These are phyloP conservation scores for Ocimum tenuiflorum DNA, from an alignment of 257 asterid species.

Conservation along the genomic window DNA sequence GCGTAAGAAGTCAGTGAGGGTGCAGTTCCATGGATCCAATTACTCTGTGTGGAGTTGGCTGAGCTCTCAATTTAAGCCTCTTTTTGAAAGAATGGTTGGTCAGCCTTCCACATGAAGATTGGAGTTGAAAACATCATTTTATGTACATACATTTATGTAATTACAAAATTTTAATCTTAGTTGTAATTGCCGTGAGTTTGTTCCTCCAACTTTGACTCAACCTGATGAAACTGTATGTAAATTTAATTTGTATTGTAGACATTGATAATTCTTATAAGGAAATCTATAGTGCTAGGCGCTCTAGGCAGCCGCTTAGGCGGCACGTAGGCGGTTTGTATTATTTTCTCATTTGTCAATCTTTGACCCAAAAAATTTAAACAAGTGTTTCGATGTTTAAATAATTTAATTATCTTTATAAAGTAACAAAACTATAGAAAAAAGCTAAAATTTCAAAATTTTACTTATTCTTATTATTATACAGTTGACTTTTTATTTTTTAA, in stretches of 20 bases:
- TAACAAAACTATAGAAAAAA: too few species aligned
- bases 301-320: too few species aligned
- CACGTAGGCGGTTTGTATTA: too few species aligned
- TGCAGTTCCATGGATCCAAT: slow-evolving; percentile 58
- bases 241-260: neutral
- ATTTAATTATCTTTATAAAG: too few species aligned
- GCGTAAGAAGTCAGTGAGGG: slow-evolving; percentile 43
- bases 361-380: too few species aligned
- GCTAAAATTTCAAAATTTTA: too few species aligned
- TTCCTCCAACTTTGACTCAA: neutral
- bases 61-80: slow-evolving; percentile 20
- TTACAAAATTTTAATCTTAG: neutral
- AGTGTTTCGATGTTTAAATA: too few species aligned
- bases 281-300: too few species aligned
- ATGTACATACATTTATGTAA: neutral
- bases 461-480: too few species aligned
- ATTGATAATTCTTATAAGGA: too few species aligned
- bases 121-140: neutral
- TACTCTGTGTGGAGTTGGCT: slow-evolving; percentile 57
- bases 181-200: neutral
- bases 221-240: neutral
- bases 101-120: neutral
- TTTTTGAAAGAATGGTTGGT: slow-evolving; percentile 14
- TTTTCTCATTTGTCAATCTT: too few species aligned
- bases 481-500: too few species aligned